Conservation (phyloP, 805 yeast species). For the Suhomyces sp. region DNA sequence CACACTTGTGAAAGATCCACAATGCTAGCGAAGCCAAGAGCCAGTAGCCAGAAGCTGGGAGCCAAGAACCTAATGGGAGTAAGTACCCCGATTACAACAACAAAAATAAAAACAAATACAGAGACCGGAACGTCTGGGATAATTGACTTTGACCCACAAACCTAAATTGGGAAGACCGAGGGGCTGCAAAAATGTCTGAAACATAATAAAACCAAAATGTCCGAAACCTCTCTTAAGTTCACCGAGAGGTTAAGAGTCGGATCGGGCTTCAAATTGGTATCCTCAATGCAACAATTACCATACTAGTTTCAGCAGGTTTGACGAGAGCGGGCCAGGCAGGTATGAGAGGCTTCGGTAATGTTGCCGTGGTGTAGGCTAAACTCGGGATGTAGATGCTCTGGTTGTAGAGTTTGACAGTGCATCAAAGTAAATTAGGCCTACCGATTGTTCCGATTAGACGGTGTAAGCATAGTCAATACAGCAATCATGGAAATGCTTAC, state of each 20-base stretch:
- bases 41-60: neutral
- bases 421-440: neutral
- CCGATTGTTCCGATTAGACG: neutral
- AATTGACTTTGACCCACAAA: neutral
- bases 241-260: neutral
- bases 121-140: neutral
- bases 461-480: neutral
- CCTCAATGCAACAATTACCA: neutral
- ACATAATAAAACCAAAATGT: neutral
- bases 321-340: neutral
- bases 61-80: neutral
- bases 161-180: neutral
- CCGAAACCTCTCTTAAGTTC: neutral
- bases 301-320: no score
- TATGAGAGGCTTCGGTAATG: neutral
- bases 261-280: neutral
- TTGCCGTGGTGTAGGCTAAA: neutral
- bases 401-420: neutral
- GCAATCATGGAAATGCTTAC: neutral
- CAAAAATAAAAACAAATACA: neutral
- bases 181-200: neutral
- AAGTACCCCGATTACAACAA: neutral
- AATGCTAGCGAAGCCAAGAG: neutral
- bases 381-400: neutral
- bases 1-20: neutral